Base-by-base conservation (phyloP, 73 alveolate genomes). In the Paramecium octaurelia region DNA sequence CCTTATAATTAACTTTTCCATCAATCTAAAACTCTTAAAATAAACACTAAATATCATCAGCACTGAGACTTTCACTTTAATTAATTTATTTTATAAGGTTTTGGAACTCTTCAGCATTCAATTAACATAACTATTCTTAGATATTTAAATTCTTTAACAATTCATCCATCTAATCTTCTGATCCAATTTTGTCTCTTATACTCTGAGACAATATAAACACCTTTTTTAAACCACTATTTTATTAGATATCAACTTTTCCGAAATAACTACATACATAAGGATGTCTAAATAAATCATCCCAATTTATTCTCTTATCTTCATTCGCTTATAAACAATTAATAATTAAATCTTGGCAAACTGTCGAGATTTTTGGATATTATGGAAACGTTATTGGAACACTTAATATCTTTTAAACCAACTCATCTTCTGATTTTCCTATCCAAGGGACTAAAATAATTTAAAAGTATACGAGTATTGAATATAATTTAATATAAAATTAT, bases 401-500 rank as follows among this genome's bases (percentile, higher is more conserved):
- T 16, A 27, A 8, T 2, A 87, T 87, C 48, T 21, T 64, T 35
- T 59, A 54, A 6, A 87, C 31, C 20, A 87, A 40, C 12, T 87
- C 54, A 34, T 36, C 31, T 35, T 87, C 71, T 31, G 75, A 64
- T n/a, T 64, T 38, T 11, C 88, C 93, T 40, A 58, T 8, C 93
- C 93, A 87, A 34, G 93, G 93, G 8, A 73, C 87, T 73, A 36
- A 12, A 36, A 5, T 73, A 73, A 2, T 8, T 31, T 35, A 16
- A 73, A 35, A 29, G 4, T 4, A 35, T 73, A 73, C 87, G 44
- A 18, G 69, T 59, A 34, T 58, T 58, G 48, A 34, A 87, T 7
- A 87, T 38, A 54, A 87, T 87, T 64, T 97, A 99, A 93, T 97
- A 97, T 71, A 97, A 86, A 11, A 97, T 97, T 70, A 98, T 96